Conservation (phyloP, 345 rosid genomes). For the Dipteronia dyeriana region DNA sequence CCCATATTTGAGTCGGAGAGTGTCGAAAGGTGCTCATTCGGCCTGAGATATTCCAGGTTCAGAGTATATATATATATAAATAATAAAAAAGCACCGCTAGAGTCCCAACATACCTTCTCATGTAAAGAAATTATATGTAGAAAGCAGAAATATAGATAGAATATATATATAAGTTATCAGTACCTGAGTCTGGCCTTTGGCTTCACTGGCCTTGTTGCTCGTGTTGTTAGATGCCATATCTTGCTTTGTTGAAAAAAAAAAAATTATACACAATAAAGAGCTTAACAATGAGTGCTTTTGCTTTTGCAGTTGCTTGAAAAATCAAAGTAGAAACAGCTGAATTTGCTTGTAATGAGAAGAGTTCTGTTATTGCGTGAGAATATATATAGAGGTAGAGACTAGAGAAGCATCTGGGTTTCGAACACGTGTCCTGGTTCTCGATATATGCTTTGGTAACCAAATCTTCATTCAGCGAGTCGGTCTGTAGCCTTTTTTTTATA, state of each 20-base stretch:
- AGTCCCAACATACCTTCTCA: neutral
- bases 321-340: neutral
- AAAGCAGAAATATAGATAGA: no score
- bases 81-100: neutral
- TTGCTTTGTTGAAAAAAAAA: neutral
- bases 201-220: constrained; percentile 54
- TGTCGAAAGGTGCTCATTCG: no score
- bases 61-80: no score
- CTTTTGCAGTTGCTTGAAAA: neutral
- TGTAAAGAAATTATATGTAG: neutral
- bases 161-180: neutral
- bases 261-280: no score
- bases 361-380: neutral
- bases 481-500: no score
- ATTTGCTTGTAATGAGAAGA: neutral
- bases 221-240: constrained; percentile 61
- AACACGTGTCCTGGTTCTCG: constrained; percentile 19
- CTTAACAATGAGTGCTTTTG: no score
- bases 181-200: constrained; percentile 61
- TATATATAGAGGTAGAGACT: neutral
- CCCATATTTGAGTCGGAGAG: no score
- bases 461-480: no score
- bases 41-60: no score
- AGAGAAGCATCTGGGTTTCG: neutral
- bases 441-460: constrained; percentile 11